phyloP scores from a whole-genome alignment of 129 eudicot genomes.

The Flaveria linearis region DNA sequence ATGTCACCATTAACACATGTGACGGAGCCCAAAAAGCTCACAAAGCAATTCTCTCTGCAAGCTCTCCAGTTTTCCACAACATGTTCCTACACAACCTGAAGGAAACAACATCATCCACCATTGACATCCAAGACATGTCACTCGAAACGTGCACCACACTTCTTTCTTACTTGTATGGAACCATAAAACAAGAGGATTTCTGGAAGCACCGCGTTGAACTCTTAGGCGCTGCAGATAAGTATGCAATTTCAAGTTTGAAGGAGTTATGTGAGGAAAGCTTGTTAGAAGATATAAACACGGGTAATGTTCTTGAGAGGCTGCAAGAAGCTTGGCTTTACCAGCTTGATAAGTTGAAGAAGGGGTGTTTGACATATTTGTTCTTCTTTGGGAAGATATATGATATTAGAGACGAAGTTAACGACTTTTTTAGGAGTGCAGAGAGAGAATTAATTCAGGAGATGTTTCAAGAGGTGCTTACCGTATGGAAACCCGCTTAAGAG shows the following conservation, averaged over 20 bases:
- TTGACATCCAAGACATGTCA: constrained; percentile 76
- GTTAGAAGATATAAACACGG: constrained; percentile 71
- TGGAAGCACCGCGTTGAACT: constrained; percentile 81
- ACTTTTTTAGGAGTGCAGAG: constrained; percentile 63
- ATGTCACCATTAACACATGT: constrained; percentile 74
- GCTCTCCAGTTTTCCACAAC: constrained; percentile 80
- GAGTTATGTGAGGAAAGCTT: constrained; percentile 85
- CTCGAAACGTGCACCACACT: constrained; percentile 76
- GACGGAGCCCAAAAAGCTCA: constrained; percentile 66
- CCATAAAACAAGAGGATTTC: constrained; percentile 62
- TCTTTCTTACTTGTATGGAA: constrained; percentile 67
- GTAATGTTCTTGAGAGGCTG: constrained; percentile 83
- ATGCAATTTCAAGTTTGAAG: constrained; percentile 57
- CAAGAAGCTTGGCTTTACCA: constrained; percentile 96
- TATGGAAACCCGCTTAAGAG: constrained; percentile 55
- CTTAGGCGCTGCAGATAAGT: constrained; percentile 79
- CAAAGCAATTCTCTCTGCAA: constrained; percentile 79
- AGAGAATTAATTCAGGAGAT: constrained; percentile 63
- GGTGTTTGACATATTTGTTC: constrained; percentile 72
- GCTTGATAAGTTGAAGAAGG: constrained; percentile 74
- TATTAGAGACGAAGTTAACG: constrained; percentile 62
- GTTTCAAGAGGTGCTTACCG: constrained; percentile 69
- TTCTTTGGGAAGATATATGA: constrained; percentile 89
- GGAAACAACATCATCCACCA: constrained; percentile 79
- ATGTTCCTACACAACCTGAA: constrained; percentile 78